Conservation (phyloP, 169 alveolate genomes). For the Cryptosporidium ubiquitum region DNA sequence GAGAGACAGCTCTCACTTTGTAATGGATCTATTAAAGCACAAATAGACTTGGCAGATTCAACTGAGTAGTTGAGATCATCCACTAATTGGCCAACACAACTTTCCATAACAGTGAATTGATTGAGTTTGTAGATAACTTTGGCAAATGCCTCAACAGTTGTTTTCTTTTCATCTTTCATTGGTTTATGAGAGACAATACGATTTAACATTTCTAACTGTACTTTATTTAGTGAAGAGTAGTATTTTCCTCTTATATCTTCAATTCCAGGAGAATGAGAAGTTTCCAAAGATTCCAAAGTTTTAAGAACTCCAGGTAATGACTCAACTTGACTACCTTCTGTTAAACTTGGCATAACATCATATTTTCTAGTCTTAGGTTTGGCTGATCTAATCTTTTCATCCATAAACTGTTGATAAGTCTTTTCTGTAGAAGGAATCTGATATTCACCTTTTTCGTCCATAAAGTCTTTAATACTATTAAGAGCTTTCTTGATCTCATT, state of each 20-base stretch:
- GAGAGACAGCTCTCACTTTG: slow-evolving; percentile 68
- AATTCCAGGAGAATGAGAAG: slow-evolving; percentile 57
- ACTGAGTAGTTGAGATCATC: slow-evolving; percentile 49
- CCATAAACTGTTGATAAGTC: slow-evolving; percentile 71
- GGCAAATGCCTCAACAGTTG: slow-evolving; percentile 70
- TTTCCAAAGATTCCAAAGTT: slow-evolving; percentile 54
- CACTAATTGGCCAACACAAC: slow-evolving; percentile 60
- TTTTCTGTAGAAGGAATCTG: slow-evolving; percentile 40
- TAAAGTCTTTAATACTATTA: slow-evolving; percentile 60
- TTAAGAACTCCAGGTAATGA: slow-evolving; percentile 62
- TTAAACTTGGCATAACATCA: slow-evolving; percentile 61
- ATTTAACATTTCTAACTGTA: slow-evolving; percentile 40
- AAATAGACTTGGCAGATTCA: slow-evolving; percentile 56
- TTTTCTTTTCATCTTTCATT: slow-evolving; percentile 33
- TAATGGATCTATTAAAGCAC: slow-evolving; percentile 61
- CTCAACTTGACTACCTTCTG: slow-evolving; percentile 71
- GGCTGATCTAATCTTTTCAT: slow-evolving; percentile 6
- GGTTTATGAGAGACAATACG: slow-evolving; percentile 65
- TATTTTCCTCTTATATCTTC: slow-evolving; percentile 65
- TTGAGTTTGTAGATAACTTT: slow-evolving; percentile 55
- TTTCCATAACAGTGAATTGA: slow-evolving; percentile 57
- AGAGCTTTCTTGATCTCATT: slow-evolving; percentile 60
- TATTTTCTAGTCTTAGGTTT: slow-evolving; percentile 36
- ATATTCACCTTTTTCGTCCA: slow-evolving; percentile 70
- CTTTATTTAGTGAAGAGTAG: slow-evolving; percentile 34